Base-by-base conservation (phyloP, 1,139 yeast genomes). In the Chernovozyma sophiae-reginae region DNA sequence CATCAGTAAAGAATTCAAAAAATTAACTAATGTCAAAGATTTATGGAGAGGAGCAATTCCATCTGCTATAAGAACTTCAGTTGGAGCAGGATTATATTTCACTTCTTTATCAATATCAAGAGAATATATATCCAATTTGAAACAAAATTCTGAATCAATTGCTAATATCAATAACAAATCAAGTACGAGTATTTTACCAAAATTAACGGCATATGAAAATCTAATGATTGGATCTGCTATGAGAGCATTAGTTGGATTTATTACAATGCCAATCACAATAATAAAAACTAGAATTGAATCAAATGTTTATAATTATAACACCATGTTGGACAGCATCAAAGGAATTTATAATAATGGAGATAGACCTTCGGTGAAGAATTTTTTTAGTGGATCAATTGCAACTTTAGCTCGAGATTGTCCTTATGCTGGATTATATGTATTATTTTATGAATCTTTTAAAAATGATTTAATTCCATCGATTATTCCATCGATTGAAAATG, bases 251-350 rank as follows among this genome's bases (percentile, higher is more conserved):
- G 96, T 89, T 4, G 98, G 98, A 1, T 73, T 83, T 45, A 45
- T 86, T 16, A 87, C 96, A n/a, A 92, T 92, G 98, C 98, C 98
- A 0, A 77, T 92, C n/a, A 92, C 98, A 0, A 80, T 92, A n/a
- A 63, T 92, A 33, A 92, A 92, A 54, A 94, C 95, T 10, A 71
- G 97, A 32, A 89, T 76, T 51, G 97, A 92, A 59, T 81, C 89
- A 5, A 83, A 83, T 37, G 49, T 82, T 40, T 90, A 86, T 60
- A 63, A 74, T 34, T 89, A 89, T 58, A 71, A 65, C 31, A 79
- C 95, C 12, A 57, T 92, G 51, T 49, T 58, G 23, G 81, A 78
- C 33, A 94, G 96, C 0, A 56, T 77, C 1, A 62, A 55, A 30
- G 77, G 79, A 11, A 84, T 89, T 3, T 79, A 74, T 43, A 49